phyloP scores from a whole-genome alignment of 164 flowering plant species.

The Buxus sempervirens region DNA sequence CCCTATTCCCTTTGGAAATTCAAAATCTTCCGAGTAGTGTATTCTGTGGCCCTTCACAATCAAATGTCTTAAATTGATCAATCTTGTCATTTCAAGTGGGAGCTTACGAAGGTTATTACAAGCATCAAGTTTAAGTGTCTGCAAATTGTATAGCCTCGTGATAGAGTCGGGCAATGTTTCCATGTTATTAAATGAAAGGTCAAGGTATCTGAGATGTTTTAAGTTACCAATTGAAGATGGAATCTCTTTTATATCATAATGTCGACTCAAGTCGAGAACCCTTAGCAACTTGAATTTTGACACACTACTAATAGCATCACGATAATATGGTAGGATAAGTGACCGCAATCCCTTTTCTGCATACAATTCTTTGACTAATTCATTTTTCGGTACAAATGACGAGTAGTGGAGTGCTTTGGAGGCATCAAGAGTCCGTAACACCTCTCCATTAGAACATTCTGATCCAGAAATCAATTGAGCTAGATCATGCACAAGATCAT shows the following conservation, averaged over 20 bases:
- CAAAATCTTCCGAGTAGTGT: no score
- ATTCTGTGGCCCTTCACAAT: background rate
- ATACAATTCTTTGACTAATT: no score
- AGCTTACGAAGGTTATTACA: background rate
- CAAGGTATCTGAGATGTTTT: background rate
- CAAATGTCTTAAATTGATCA: background rate
- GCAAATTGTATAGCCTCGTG: background rate
- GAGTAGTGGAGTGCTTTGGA: background rate
- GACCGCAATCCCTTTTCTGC: no score
- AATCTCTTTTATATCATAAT: background rate
- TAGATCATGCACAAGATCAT: constrained; percentile 7
- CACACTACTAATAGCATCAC: no score
- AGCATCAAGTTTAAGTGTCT: background rate
- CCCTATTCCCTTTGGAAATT: background rate
- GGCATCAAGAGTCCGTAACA: no score
- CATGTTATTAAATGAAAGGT: background rate
- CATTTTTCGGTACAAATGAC: background rate
- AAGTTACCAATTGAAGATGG: background rate
- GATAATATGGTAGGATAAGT: background rate
- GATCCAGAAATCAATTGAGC: constrained; percentile 1
- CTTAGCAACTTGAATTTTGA: background rate
- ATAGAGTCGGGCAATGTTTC: background rate
- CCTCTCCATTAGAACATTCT: background rate
- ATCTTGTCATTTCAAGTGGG: background rate
- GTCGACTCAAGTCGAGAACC: background rate